Evolutionary conservation across 768 basidiomycete species (phyloP).

Genomic region (Suillus placidus): DNA sequence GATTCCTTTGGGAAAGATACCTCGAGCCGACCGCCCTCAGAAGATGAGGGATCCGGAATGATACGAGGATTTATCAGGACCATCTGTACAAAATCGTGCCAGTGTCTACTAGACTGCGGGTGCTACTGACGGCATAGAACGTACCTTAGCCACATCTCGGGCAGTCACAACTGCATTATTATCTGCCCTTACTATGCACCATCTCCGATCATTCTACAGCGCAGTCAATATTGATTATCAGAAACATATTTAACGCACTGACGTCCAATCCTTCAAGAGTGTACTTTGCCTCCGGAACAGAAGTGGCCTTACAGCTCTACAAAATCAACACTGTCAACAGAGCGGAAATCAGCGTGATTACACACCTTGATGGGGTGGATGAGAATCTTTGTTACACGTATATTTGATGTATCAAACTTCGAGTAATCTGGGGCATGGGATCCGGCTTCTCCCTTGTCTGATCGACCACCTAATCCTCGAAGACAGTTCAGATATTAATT

Average conservation of each 20-base stretch:
- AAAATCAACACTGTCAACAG: neutral
- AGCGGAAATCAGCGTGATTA: neutral
- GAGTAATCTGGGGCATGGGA: constrained; percentile 16
- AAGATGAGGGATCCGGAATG: constrained; percentile 44
- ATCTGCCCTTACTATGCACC: constrained; percentile 65
- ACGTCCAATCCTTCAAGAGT: constrained; percentile 71
- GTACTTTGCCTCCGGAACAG: constrained; percentile 57
- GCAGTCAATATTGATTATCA: constrained; percentile 9
- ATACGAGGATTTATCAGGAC: constrained; percentile 66
- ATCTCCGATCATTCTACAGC: constrained; percentile 68
- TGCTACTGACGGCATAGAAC: neutral
- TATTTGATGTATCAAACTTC: constrained; percentile 34
- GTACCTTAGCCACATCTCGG: constrained; percentile 61
- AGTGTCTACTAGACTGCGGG: neutral
- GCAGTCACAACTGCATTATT: constrained; percentile 65
- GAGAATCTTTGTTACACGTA: constrained; percentile 57
- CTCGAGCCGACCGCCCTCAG: constrained; percentile 50
- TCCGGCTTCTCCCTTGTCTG: neutral
- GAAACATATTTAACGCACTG: constrained; percentile 17
- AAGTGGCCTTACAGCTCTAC: constrained; percentile 73
- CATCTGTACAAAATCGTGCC: constrained; percentile 45
- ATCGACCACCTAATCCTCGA: neutral
- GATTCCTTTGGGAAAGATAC: constrained; percentile 64
- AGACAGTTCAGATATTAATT: neutral
- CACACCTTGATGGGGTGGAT: constrained; percentile 71